Conservation (phyloP, 2,329 filamentous ascomycete species). For the Ambrosiella beaveri region DNA sequence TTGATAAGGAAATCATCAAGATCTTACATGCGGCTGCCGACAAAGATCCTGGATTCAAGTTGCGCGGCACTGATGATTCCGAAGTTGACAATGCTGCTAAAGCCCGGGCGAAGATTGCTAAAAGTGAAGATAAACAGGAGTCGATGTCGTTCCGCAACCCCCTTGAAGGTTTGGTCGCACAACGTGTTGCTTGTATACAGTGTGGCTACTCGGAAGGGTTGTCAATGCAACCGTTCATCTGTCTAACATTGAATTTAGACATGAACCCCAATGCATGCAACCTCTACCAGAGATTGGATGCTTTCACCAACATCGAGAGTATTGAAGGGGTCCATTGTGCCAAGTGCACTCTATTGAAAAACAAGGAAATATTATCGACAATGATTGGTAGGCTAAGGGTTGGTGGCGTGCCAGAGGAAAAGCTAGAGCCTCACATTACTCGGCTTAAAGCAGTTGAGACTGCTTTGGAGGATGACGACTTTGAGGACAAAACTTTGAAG, state of each 20-base stretch:
- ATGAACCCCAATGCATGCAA: conserved; percentile 43
- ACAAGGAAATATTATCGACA: conserved; percentile 29
- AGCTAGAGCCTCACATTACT: conserved; percentile 31
- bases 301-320: conserved; percentile 67
- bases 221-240: conserved; percentile 85
- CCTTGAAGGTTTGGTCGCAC: conserved; percentile 71
- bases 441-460: conserved; percentile 49
- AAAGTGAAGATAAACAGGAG: conserved; percentile 23
- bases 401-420: conserved; percentile 25
- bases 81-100: conserved; percentile 25
- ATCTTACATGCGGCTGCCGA: conserved; percentile 18
- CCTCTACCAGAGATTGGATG: conserved; percentile 62
- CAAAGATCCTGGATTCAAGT: conserved; percentile 8
- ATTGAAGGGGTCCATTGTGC: conserved; percentile 84
- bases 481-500: conserved; percentile 48
- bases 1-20: conserved; percentile 58
- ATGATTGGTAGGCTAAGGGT: conserved; percentile 20
- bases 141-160: conserved; percentile 45
- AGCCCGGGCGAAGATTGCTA: conserved; percentile 22
- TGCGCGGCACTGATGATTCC: conserved; percentile 20
- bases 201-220: conserved; percentile 81
- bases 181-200: conserved; percentile 69
- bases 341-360: conserved; percentile 65
- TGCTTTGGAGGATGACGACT: conserved; percentile 64
- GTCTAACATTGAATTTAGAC: conserved; percentile 70